Evolutionary conservation across 1,284 basidiomycete genomes (phyloP).

Genomic region (Flammula alnicola): DNA sequence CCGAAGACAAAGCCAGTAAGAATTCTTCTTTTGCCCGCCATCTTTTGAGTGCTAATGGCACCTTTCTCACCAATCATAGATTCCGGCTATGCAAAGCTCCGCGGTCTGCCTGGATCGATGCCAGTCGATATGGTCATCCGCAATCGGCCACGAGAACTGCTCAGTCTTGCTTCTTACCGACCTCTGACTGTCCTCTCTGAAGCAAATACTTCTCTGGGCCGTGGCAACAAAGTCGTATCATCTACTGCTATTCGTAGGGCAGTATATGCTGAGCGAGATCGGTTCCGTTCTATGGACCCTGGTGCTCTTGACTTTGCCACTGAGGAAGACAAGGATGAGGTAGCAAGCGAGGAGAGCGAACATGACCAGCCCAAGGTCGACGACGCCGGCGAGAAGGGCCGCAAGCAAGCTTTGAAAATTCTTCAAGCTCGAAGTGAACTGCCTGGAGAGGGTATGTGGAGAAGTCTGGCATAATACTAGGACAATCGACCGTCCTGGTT

Average conservation of each 20-base stretch:
- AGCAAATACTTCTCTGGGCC: slow-evolving; percentile 30
- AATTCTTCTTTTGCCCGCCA: background rate
- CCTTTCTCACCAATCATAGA: no score
- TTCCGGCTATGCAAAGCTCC: background rate
- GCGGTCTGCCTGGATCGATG: slow-evolving; percentile 52
- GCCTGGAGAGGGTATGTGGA: slow-evolving; percentile 76
- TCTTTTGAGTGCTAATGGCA: background rate
- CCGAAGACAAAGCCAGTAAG: no score
- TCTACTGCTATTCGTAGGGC: slow-evolving; percentile 58
- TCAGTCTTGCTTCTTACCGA: slow-evolving; percentile 59
- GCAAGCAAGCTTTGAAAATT: slow-evolving; percentile 66
- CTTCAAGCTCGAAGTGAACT: slow-evolving; percentile 63
- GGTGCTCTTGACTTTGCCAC: slow-evolving; percentile 64
- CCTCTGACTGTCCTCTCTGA: slow-evolving; percentile 49
- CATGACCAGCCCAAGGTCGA: slow-evolving; percentile 43
- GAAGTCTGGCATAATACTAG: slow-evolving; percentile 63
- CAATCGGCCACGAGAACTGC: slow-evolving; percentile 36
- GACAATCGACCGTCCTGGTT: no score
- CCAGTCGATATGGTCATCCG: slow-evolving; percentile 61
- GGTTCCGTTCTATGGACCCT: slow-evolving; percentile 63
- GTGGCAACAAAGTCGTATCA: slow-evolving; percentile 35
- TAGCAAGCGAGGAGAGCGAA: slow-evolving; percentile 48
- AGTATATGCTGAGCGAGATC: slow-evolving; percentile 70
- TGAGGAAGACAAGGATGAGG: slow-evolving; percentile 44
- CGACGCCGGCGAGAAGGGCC: slow-evolving; percentile 48